Evolutionary conservation across 768 basidiomycete species (phyloP).

Genomic region (Mycena filopes): DNA sequence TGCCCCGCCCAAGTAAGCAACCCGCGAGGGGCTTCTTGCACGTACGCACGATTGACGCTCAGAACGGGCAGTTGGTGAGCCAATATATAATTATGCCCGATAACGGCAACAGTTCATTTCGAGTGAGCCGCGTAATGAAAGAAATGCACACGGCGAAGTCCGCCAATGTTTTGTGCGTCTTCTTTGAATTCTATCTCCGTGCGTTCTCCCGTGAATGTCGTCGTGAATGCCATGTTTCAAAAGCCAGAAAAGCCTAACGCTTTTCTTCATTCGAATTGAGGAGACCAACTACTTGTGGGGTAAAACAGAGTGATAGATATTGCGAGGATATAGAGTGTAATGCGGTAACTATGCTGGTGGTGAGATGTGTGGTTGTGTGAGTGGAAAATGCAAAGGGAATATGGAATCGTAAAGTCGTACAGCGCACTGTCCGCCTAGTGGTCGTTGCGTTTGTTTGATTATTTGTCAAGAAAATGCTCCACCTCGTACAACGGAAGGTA

Average conservation of each 20-base stretch:
- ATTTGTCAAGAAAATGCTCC: conserved; percentile 59
- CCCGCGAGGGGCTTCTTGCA: neutral
- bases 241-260: conserved; percentile 13
- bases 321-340: conserved; percentile 14
- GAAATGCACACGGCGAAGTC: conserved; percentile 8
- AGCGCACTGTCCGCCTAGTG: neutral
- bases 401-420: neutral
- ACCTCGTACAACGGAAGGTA: conserved; percentile 84
- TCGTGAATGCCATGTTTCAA: neutral
- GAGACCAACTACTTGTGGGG: conserved; percentile 4
- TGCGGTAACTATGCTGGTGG: conserved; percentile 15
- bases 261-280: neutral
- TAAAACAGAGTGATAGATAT: conserved; percentile 15
- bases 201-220: conserved; percentile 29
- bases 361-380: conserved; percentile 4
- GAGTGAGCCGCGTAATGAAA: conserved; percentile 12
- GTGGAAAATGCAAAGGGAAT: conserved; percentile 10
- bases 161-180: conserved; percentile 4
- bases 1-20: neutral
- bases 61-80: conserved; percentile 3
- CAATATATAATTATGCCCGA: neutral
- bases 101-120: conserved; percentile 17
- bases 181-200: neutral
- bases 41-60: neutral
- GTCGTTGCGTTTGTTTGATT: conserved; percentile 18